Base-by-base conservation (phyloP, 164 flowering plant species). In the Annona cherimola region DNA sequence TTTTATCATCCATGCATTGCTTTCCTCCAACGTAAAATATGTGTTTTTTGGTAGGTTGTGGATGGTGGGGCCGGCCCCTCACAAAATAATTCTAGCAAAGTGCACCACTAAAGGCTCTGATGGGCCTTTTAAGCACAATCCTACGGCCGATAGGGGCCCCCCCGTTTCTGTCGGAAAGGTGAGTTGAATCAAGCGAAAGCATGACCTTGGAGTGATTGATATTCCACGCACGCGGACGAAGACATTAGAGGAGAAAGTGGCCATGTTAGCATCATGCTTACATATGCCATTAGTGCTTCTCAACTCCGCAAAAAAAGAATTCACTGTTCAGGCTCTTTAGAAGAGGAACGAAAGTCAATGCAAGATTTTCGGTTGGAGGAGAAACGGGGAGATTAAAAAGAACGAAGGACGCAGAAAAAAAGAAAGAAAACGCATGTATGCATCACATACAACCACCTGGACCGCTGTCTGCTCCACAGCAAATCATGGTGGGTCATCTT, bases 1-100 rank as follows among this genome's bases (percentile, higher is more conserved):
- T 69, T 45, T 54, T 64, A 72, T 61, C 39, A 8, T 68, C 82
- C 89, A 86, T 88, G 88, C 92, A 88, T 81, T 85, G 84, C 89
- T 83, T 84, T 84, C 78, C 76, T 76, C 76, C 81, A 50, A 85
- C 86, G 87, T 85, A 81, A 84, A 80, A 76, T 72, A 70, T 39
- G 46, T 42, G 14, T 40, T 59, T 73, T 41, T 61, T 40, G 19
- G 18, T 68, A 46, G 11, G 68, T 73, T 70, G 73, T 73, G 76
- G 75, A 45, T 3, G 75, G 71, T 70, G 69, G 77, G 63, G 20
- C 18, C 43, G 77, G 63, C 19, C 18, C 43, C 63, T 54, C 61
- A 9, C 67, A 3, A 40, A 73, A 68, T 67, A 72, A 26, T 76
- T 73, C 75, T 43, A 76, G 75, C 59, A 73, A 79, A 85, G 87